phyloP scores from a whole-genome alignment of 2,329 filamentous ascomycete genomes.

The Niveomyces coronatus region DNA sequence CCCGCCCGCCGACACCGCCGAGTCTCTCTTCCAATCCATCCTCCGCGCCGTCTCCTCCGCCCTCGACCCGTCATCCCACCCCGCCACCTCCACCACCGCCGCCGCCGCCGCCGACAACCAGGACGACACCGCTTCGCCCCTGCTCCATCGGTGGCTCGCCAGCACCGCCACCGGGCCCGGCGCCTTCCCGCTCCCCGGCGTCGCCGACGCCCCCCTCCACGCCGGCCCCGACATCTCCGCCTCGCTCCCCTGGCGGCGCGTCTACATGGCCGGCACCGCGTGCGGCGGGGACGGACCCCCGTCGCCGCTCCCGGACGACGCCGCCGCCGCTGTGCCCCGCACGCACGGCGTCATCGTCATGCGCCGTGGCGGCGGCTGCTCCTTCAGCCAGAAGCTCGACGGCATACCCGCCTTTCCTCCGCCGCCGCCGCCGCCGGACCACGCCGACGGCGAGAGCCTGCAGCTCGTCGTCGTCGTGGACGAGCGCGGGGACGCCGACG shows the following conservation, averaged over 20 bases:
- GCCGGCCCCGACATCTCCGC: constrained; percentile 31
- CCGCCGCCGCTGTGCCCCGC: too few relatives aligned
- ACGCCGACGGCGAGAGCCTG: constrained; percentile 27
- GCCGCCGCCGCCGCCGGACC: constrained; percentile 27
- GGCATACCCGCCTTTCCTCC: constrained; percentile 75
- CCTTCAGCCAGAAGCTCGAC: constrained; percentile 70
- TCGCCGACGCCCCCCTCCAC: constrained; percentile 43
- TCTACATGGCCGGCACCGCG: constrained; percentile 62
- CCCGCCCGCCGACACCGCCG: constrained; percentile 12
- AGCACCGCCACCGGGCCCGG: constrained; percentile 45
- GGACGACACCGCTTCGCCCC: constrained; percentile 22
- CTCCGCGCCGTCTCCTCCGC: constrained; percentile 37
- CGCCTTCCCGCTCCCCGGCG: constrained; percentile 59
- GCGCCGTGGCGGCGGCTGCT: constrained; percentile 72
- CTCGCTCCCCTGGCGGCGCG: constrained; percentile 54
- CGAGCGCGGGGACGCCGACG: constrained; percentile 37
- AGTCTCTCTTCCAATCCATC: constrained; percentile 33
- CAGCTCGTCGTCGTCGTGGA: constrained; percentile 73
- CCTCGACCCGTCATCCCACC: constrained; percentile 18
- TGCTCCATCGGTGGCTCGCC: constrained; percentile 39
- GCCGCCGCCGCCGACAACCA: constrained; percentile 19
- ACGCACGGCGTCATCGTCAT: constrained; percentile 72
- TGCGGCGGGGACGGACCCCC: too few relatives aligned
- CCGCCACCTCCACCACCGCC: constrained; percentile 12
- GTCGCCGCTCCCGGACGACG: constrained; percentile 41